Percentiles rank a stretch among this genome's conserved stretches.
Evolutionary conservation across 2,329 filamentous ascomycete genomes (phyloP).

Genomic region (Nothophaeocryptopus gaeumannii): DNA sequence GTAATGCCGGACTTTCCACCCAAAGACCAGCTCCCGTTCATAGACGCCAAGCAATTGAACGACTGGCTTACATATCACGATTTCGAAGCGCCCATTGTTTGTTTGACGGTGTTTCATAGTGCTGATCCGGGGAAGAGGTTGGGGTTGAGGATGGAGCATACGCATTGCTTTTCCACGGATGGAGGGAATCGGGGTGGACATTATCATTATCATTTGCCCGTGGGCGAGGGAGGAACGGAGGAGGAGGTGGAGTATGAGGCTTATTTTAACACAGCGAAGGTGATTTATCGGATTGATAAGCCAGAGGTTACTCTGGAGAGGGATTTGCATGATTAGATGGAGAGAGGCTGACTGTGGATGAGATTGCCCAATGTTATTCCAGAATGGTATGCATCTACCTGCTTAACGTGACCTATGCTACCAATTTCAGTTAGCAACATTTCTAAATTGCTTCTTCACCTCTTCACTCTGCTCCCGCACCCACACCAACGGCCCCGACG

Average conservation of each 20-base stretch:
- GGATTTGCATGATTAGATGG: conserved; percentile 29
- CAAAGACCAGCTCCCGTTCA: conserved; percentile 24
- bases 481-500: too few species aligned
- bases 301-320: conserved; percentile 27
- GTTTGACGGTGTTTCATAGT: conserved; percentile 31
- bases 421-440: too few species aligned
- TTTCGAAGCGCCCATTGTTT: conserved; percentile 32
- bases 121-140: conserved; percentile 29
- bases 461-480: too few species aligned
- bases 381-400: too few species aligned
- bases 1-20: conserved; percentile 34
- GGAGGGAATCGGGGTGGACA: conserved; percentile 30
- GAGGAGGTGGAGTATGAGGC: conserved; percentile 32
- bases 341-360: too few species aligned
- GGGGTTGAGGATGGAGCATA: conserved; percentile 34
- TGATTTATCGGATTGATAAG: conserved; percentile 31
- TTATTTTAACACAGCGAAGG: conserved; percentile 33
- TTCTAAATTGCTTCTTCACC: too few species aligned
- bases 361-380: too few species aligned
- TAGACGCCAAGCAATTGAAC: conserved; percentile 26
- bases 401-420: too few species aligned
- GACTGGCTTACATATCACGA: conserved; percentile 32
- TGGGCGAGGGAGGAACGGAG: conserved; percentile 20
- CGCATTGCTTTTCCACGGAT: conserved; percentile 30
- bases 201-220: conserved; percentile 30